Base-by-base conservation (phyloP, 1,284 basidiomycete species). In the Dichomitus squalens region DNA sequence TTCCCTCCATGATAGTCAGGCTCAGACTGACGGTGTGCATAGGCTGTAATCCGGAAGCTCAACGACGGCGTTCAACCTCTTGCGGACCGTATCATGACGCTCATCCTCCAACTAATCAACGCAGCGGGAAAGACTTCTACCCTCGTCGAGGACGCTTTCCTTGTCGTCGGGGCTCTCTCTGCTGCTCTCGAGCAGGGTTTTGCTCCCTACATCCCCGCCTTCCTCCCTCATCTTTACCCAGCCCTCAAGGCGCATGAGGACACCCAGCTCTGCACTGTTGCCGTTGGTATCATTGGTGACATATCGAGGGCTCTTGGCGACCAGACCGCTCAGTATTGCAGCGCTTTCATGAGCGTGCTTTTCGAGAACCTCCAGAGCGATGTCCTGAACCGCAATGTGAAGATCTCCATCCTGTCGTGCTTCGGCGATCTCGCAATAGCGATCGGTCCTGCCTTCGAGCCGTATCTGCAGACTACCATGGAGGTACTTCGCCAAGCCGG, bases 351-450 rank as follows among this genome's bases (percentile, higher is more conserved):
- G 90, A 87, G 85, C 14, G 90, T 93, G 7, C 80, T 99, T 21
- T 82, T 98, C 39, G 92, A 96, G 73, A 95, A 97, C 69, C 80
- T 99, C 52, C 92, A 95, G 74, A 95, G 92, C 66, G 90, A 96
- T 0, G 87, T 94, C 36, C 80, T 99, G 58, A 92, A 95, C 72
- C 86, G 96, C 53, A 93, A 92, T 64, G 97, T 98, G 70, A 99
- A 99, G 82, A 96, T 98, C 41, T 90, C 92, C 14, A 95, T 98
- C 66, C 78, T 99, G 59, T 90, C 92, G 14, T 95, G 93, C 75
- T 99, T 99, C 69, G 97, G 97, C 35, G 96, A 99, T 72, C 92
- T 99, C 64, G 96, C 96, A 7, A 81, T 99, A 21, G 96, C 97
- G 1, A 90, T 98, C 61, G 95, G 94, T 1, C 77, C 85, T 8